phyloP scores from a whole-genome alignment of 305 asterid species.

The Stenogyne calaminthoides region DNA sequence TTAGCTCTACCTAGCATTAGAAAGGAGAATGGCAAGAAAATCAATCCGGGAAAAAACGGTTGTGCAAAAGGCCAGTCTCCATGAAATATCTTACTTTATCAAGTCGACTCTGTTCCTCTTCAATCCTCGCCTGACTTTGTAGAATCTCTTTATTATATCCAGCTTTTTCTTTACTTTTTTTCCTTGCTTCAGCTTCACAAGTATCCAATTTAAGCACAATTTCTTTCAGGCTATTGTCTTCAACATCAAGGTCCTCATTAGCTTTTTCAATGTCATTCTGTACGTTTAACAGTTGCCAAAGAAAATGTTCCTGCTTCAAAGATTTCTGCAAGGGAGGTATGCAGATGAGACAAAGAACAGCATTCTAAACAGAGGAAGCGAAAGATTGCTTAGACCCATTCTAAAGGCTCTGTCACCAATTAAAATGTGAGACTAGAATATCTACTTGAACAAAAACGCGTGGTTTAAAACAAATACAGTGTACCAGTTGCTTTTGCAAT shows the following conservation, averaged over 20 bases:
- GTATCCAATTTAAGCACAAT: slow-evolving; percentile 77
- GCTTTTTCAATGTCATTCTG: slow-evolving; percentile 77
- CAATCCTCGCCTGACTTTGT: slow-evolving; percentile 67
- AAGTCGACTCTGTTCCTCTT: slow-evolving; percentile 73
- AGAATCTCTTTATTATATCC: slow-evolving; percentile 81
- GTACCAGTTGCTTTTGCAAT: slow-evolving; percentile 91
- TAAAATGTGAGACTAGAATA: slow-evolving; percentile 20
- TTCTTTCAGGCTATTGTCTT: slow-evolving; percentile 66
- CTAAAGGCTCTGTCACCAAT: slow-evolving; percentile 16
- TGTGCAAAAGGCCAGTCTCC: neutral
- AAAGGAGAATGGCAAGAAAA: slow-evolving; percentile 16
- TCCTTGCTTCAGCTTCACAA: slow-evolving; percentile 70
- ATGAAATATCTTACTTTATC: slow-evolving; percentile 64
- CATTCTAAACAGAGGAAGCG: neutral
- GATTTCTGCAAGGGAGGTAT: slow-evolving; percentile 64
- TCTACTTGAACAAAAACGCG: neutral
- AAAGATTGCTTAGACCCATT: neutral
- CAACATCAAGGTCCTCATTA: slow-evolving; percentile 82
- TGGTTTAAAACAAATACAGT: slow-evolving; percentile 14
- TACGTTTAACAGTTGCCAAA: slow-evolving; percentile 88
- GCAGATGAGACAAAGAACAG: slow-evolving; percentile 25
- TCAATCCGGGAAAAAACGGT: slow-evolving; percentile 17
- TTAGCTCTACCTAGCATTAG: neutral
- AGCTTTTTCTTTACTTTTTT: slow-evolving; percentile 77
- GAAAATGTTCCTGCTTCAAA: slow-evolving; percentile 80